A percentile compares a stretch with the other conserved stretches of the same genome.
phyloP scores from a whole-genome alignment of 805 yeast species.

The Brettanomyces sp. region DNA sequence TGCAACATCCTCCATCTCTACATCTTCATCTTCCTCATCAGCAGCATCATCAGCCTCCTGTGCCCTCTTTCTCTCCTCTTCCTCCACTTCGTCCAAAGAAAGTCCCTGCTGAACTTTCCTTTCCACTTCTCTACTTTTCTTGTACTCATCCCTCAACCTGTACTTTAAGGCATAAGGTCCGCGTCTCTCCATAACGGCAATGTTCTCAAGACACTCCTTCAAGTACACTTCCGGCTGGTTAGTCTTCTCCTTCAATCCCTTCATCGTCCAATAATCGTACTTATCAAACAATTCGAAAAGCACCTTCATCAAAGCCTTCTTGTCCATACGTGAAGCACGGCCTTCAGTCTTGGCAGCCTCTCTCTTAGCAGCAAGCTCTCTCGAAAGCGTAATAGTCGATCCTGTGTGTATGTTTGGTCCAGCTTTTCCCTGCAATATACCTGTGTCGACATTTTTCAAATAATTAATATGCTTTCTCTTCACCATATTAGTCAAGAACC shows the following conservation, averaged over 20 bases:
- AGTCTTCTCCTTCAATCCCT: constrained; percentile 87
- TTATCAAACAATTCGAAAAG: constrained; percentile 87
- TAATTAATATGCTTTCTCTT: constrained; percentile 44
- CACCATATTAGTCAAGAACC: constrained; percentile 20
- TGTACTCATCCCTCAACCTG: constrained; percentile 83
- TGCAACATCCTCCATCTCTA: constrained; percentile 70
- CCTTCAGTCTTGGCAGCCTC: constrained; percentile 57
- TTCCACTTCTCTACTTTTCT: constrained; percentile 67
- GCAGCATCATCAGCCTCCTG: constrained; percentile 27
- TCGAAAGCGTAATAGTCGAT: constrained; percentile 59
- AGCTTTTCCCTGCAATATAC: constrained; percentile 78
- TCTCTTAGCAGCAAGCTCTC: constrained; percentile 42
- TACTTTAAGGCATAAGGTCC: constrained; percentile 95
- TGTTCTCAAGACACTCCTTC: constrained; percentile 82
- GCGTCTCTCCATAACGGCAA: constrained; percentile 82
- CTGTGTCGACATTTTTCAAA: constrained; percentile 61
- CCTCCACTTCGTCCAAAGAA: constrained; percentile 38
- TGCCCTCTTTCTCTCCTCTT: constrained; percentile 17
- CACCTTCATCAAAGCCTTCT: constrained; percentile 81
- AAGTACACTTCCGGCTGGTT: constrained; percentile 91
- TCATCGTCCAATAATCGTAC: constrained; percentile 93
- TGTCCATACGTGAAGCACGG: constrained; percentile 89
- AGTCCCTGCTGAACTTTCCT: constrained; percentile 47
- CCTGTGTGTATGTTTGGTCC: constrained; percentile 72
- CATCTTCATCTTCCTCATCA: constrained; percentile 53